Evolutionary conservation across 306 rosid species (phyloP).

Genomic region (Castanea sativa): DNA sequence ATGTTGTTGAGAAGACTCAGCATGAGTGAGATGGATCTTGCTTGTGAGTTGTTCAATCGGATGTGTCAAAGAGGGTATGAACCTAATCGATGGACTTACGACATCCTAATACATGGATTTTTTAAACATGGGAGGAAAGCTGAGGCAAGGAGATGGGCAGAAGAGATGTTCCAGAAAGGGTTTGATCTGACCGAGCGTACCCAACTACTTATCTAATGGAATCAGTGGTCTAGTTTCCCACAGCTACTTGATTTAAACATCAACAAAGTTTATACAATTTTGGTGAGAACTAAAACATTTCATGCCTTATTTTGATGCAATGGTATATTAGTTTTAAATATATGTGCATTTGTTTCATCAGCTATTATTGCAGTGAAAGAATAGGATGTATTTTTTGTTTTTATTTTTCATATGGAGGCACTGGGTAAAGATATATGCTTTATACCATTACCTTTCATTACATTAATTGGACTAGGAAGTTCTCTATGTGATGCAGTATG

Average conservation of each 20-base stretch:
- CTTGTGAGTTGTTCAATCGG: conserved; percentile 48
- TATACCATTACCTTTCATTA: background rate
- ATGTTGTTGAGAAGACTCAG: conserved; percentile 53
- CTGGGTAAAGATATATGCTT: background rate
- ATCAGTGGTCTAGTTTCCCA: background rate
- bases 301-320: conserved; percentile 7
- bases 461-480: background rate
- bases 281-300: conserved; percentile 16
- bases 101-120: conserved; percentile 54
- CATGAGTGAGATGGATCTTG: conserved; percentile 42
- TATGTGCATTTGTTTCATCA: conserved; percentile 1
- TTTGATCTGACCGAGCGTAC: conserved; percentile 32
- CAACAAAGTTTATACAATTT: conserved; percentile 31
- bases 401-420: conserved; percentile 23
- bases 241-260: conserved; percentile 8
- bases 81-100: conserved; percentile 69
- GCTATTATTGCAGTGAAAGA: conserved; percentile 1
- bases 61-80: conserved; percentile 52
- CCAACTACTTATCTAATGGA: conserved; percentile 5
- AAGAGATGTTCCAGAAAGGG: conserved; percentile 51
- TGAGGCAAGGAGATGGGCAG: conserved; percentile 52
- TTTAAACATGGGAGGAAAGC: conserved; percentile 46
- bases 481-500: no score
- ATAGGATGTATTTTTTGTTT: background rate
- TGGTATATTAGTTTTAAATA: background rate